Evolutionary conservation across 2,329 filamentous ascomycete genomes (phyloP), one percentile per base, ranked within the genome.

Genomic region (Neurospora sp.): DNA sequence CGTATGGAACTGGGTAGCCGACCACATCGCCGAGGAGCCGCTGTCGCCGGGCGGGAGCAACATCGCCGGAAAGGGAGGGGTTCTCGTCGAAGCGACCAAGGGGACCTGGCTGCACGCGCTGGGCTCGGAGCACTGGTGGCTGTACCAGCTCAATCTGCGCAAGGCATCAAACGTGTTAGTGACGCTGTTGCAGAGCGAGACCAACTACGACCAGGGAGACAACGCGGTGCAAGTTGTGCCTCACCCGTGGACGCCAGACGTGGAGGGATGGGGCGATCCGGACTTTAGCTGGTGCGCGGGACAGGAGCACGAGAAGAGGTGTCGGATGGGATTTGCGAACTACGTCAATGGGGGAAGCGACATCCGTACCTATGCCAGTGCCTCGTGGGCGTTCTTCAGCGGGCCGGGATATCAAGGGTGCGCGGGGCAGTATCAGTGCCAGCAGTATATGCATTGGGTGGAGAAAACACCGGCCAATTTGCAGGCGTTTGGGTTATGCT

Each of bases 131-230:
- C 87, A 89, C 76, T 84, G 83, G 78, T 83, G 83, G 76, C 77
- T 88, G 66, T 89, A 88, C 78, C 85, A 88, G 77, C 83, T 87
- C 73, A 85, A 87, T 72, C 77, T 88, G 68, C 79, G 81, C 66
- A 78, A 79, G 41, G 84, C 85, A 0, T 75, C 79, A 69, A 85
- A 86, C 71, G 81, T 88, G 8, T 80, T 85, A 69, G 79, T 85
- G 15, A 81, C 81, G 15, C 74, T 87, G 76, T 80, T 85, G 70
- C 85, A 88, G 77, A 82, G 81, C 66, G 86, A 88, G 77, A 86
- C 85, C 10, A 85, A 86, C 65, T 86, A 86, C 74, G 77, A 80
- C 73, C 79, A 83, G 71, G 80, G 80, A 19, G 77, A 80, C 71
- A 77, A 83, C 73, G 76, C 77, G 12, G 73, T 74, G n/a, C 77